Evolutionary conservation across 495 filamentous ascomycete genomes (phyloP).

Genomic region (Aspergillus sclerotiicarbonarius): DNA sequence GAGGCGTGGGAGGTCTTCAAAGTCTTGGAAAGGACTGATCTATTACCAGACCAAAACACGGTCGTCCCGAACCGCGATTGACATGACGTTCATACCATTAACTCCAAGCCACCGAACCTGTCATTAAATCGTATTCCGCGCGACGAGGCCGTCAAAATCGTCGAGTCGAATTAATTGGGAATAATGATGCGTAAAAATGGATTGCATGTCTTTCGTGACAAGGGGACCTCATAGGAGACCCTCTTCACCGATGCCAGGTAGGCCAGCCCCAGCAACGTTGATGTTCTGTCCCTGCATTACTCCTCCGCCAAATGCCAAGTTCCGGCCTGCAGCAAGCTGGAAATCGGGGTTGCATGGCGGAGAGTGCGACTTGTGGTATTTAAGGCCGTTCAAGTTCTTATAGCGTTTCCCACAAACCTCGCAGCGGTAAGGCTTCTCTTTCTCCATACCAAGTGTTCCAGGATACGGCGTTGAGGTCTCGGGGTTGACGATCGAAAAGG

Average conservation of each 20-base stretch:
- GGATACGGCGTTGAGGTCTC: conserved; percentile 92
- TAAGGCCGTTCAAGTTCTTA: conserved; percentile 96
- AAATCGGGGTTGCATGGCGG: conserved; percentile 64
- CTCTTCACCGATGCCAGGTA: conserved; percentile 53
- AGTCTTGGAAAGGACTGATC: conserved; percentile 11
- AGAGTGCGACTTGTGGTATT: conserved; percentile 87
- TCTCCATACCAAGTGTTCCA: conserved; percentile 97
- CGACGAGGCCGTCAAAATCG: conserved; percentile 21
- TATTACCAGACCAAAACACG: conserved; percentile 17
- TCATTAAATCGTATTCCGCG: conserved; percentile 29
- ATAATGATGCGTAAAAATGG: conserved; percentile 10
- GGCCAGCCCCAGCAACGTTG: conserved; percentile 50
- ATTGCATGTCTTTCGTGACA: neutral
- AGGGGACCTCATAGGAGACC: conserved; percentile 37
- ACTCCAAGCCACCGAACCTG: conserved; percentile 30
- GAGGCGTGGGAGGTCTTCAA: neutral
- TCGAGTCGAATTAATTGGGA: conserved; percentile 22
- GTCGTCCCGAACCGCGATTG: conserved; percentile 11
- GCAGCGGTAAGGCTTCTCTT: conserved; percentile 97
- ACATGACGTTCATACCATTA: conserved; percentile 23
- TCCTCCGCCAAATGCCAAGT: conserved; percentile 42
- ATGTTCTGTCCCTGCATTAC: conserved; percentile 54
- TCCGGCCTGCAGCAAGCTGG: conserved; percentile 42
- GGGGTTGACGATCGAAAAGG: conserved; percentile 96
- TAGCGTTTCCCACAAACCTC: conserved; percentile 97